A percentile compares a stretch with the other conserved stretches of the same genome.
Conservation (phyloP, 805 yeast genomes). For the Danielia oregonensis region DNA sequence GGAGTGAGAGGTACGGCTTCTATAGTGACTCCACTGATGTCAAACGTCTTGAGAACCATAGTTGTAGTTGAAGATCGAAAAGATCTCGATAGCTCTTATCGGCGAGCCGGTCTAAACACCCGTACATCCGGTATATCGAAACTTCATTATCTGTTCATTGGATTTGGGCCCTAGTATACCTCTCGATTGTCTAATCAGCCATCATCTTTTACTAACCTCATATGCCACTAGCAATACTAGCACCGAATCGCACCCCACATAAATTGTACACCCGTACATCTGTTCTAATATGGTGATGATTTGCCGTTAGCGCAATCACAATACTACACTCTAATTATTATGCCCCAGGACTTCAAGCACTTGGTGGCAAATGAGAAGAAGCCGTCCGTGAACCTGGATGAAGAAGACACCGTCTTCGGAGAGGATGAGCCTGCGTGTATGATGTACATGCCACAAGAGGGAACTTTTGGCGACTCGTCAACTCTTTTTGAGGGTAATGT, state of each 20-base stretch:
- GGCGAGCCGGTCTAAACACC: constrained; percentile 1
- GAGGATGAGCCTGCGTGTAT: constrained; percentile 13
- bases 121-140: neutral
- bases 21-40: constrained; percentile 22
- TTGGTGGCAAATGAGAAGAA: constrained; percentile 1
- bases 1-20: constrained; percentile 65
- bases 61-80: neutral
- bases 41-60: constrained; percentile 43
- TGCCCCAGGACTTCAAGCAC: constrained; percentile 1
- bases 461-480: constrained; percentile 20
- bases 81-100: neutral
- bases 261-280: constrained; percentile 3
- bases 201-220: too few relatives aligned
- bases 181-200: too few relatives aligned
- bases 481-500: constrained; percentile 29
- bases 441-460: constrained; percentile 33
- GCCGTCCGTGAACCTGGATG: constrained; percentile 4
- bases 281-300: constrained; percentile 1
- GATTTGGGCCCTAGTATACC: too few relatives aligned
- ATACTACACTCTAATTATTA: neutral
- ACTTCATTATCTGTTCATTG: too few relatives aligned
- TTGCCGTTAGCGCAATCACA: neutral
- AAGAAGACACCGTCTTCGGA: constrained; percentile 5
- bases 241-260: too few relatives aligned
- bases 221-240: too few relatives aligned